Evolutionary conservation across 1,284 basidiomycete genomes (phyloP).

Genomic region (Fomitiporia mediterranea): DNA sequence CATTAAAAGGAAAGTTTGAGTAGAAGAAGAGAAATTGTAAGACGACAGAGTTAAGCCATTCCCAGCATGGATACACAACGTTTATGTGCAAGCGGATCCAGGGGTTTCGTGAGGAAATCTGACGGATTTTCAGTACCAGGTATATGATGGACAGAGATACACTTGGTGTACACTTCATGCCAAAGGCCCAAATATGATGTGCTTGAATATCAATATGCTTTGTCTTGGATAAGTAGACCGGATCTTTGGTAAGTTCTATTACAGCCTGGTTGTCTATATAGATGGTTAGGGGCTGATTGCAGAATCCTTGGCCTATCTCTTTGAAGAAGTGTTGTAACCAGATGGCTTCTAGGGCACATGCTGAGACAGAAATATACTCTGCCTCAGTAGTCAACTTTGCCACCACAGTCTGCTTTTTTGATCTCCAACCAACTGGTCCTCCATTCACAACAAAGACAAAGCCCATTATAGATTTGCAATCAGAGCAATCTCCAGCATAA

Average conservation of each 20-base stretch:
- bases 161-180: slow-evolving; percentile 22
- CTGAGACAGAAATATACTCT: slow-evolving; percentile 27
- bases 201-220: slow-evolving; percentile 43
- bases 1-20: too few relatives aligned
- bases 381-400: slow-evolving; percentile 27
- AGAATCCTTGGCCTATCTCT: slow-evolving; percentile 1
- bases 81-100: not conserved
- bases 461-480: slow-evolving; percentile 26
- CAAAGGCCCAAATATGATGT: slow-evolving; percentile 39
- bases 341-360: slow-evolving; percentile 23
- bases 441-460: slow-evolving; percentile 25
- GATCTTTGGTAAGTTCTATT: slow-evolving; percentile 33
- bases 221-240: slow-evolving; percentile 28
- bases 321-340: slow-evolving; percentile 18
- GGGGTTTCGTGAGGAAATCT: slow-evolving; percentile 14
- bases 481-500: slow-evolving; percentile 24
- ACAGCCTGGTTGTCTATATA: slow-evolving; percentile 19
- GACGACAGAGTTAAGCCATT: not conserved
- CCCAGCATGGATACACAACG: not conserved
- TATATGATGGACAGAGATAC: not conserved
- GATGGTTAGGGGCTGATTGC: not conserved
- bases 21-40: not conserved
- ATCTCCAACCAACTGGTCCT: slow-evolving; percentile 26
- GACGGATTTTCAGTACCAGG: slow-evolving; percentile 8
- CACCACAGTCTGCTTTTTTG: slow-evolving; percentile 23